These are phyloP conservation scores for Cruciata laevipes DNA, from an alignment of 257 asterid species.

Conservation along the genomic window DNA sequence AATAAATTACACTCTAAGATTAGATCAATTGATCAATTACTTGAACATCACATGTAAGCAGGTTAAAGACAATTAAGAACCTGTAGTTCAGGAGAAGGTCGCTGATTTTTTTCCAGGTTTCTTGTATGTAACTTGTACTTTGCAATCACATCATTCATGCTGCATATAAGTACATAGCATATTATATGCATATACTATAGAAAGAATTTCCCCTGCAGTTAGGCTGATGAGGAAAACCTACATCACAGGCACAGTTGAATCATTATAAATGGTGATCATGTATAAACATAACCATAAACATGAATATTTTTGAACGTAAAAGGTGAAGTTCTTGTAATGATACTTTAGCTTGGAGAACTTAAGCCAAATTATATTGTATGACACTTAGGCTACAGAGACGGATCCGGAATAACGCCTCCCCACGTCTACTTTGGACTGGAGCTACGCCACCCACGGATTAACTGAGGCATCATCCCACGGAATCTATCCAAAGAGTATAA, in stretches of 20 bases:
- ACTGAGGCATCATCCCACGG: too few species aligned
- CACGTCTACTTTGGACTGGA: too few species aligned
- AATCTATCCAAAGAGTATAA: too few species aligned
- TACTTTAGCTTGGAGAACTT: background rate
- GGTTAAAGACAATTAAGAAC: background rate
- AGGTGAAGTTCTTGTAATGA: background rate
- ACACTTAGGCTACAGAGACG: too few species aligned
- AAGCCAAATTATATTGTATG: too few species aligned
- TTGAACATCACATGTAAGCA: background rate
- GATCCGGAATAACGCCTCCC: too few species aligned
- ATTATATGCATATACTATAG: background rate
- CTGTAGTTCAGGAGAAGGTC: constrained; percentile 33
- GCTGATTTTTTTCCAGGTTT: constrained; percentile 17
- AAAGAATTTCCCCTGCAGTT: too few species aligned
- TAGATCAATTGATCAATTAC: too few species aligned
- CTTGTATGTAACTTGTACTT: constrained; percentile 26
- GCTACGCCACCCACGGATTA: too few species aligned
- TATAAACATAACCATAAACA: background rate
- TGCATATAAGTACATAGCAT: constrained; percentile 2
- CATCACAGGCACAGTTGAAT: background rate
- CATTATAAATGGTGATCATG: background rate
- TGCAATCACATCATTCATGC: constrained; percentile 32
- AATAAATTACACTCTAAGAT: background rate
- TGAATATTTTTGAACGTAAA: too few species aligned
- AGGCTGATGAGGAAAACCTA: too few species aligned